Conservation (phyloP, 768 basidiomycete genomes). For the Amanita pallidorosea region DNA sequence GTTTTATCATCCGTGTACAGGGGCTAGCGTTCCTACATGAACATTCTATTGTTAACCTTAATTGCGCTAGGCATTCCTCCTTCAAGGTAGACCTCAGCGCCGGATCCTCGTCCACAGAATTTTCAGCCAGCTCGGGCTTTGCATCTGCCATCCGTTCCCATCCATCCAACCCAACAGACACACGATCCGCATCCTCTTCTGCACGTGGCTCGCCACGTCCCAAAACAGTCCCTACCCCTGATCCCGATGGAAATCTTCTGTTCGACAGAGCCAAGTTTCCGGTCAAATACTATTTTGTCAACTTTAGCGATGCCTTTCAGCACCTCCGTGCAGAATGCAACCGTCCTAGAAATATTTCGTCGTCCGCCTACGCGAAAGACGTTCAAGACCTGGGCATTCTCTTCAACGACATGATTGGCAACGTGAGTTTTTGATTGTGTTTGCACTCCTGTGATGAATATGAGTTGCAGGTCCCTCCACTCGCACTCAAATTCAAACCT, state of each 20-base stretch:
- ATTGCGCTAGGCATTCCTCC: constrained; percentile 21
- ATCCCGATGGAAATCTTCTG: constrained; percentile 5
- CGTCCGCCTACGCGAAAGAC: constrained; percentile 21
- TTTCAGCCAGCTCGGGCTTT: constrained; percentile 7
- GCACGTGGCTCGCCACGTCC: not conserved
- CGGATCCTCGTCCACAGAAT: constrained; percentile 5
- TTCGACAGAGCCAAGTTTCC: constrained; percentile 27
- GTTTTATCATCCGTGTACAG: constrained; percentile 10
- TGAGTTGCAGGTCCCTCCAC: constrained; percentile 24
- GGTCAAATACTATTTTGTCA: constrained; percentile 27
- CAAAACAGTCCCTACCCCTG: not conserved
- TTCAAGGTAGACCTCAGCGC: constrained; percentile 36
- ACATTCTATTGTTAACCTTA: constrained; percentile 26
- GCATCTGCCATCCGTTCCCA: constrained; percentile 6
- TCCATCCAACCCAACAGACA: not conserved
- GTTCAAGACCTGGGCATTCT: constrained; percentile 29
- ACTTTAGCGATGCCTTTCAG: constrained; percentile 16
- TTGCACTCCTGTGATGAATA: not conserved
- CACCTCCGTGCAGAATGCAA: constrained; percentile 5
- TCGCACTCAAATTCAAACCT: constrained; percentile 28
- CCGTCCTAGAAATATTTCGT: not conserved
- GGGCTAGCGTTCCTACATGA: constrained; percentile 40
- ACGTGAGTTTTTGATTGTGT: constrained; percentile 14
- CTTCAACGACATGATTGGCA: constrained; percentile 23
- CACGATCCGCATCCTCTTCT: not conserved